Base-by-base conservation (phyloP, 2,329 filamentous ascomycete species). In the Botrytis fragariae region DNA sequence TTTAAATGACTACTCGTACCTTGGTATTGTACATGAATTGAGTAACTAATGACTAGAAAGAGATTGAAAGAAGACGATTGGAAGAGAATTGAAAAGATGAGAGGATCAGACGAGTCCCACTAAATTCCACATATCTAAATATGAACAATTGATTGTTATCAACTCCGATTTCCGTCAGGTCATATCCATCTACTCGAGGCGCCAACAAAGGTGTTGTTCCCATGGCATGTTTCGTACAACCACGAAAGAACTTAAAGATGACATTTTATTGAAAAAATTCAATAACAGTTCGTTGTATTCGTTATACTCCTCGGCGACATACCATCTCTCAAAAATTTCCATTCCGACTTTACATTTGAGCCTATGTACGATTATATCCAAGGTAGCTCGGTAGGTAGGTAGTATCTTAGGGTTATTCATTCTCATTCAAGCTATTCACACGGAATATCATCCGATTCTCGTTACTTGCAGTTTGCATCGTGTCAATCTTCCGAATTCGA, bases 401-500 rank as follows among this genome's bases (percentile, higher is more conserved):
- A 39, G 25, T n/a, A 37, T 62, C 22, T 37, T 18, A n/a, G 35
- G 14, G n/a, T 12, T 35, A 32, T 35, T 39, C 32, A 48, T 22
- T 51, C 63, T 37, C 35, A 51, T 37, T 63, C 69, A 64, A 48
- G 51, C 44, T 51, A 54, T 29, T 71, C 35, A 54, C 44, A 39
- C 35, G 16, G 37, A 42, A 63, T 70, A 63, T 54, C 42, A 45
- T 71, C 59, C 57, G 12, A 42, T 71, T 71, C 32, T 71, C 69
- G 69, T 71, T 54, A 29, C 69, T 39, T 71, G 54, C 60, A 39
- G 20, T 60, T 39, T 71, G 54, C 60, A 39, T 45, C 44, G n/a
- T 37, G 62, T 63, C 63, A 67, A 51, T 51, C 32, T 32, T 71
- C 42, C 44, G 32, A 42, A 69, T 69, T 69, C n/a, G 48, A 69